A percentile compares a stretch with the other conserved stretches of the same genome.
Conservation (phyloP, 2,329 filamentous ascomycete genomes). For the Exophiala viscosa region DNA sequence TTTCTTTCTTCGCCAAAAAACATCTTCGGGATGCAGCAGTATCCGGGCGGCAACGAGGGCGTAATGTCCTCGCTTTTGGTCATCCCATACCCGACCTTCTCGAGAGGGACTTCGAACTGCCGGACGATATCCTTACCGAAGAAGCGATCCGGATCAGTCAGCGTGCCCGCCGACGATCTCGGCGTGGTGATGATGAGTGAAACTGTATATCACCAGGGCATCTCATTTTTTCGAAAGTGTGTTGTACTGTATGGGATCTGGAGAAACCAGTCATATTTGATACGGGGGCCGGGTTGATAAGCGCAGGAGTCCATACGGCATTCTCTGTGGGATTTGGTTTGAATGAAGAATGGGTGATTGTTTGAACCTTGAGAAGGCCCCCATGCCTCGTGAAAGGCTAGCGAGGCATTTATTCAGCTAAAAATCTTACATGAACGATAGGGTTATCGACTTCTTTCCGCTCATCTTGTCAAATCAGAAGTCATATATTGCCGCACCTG, state of each 20-base stretch:
- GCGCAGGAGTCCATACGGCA: too few relatives aligned
- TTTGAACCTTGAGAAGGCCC: too few relatives aligned
- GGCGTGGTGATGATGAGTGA: slow-evolving; percentile 21
- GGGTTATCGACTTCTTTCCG: too few relatives aligned
- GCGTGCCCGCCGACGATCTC: slow-evolving; percentile 27
- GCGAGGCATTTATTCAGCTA: too few relatives aligned
- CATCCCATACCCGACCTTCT: slow-evolving; percentile 69
- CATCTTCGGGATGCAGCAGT: slow-evolving; percentile 77
- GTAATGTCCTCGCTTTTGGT: slow-evolving; percentile 76
- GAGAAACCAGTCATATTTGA: too few relatives aligned
- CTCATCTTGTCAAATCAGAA: too few relatives aligned
- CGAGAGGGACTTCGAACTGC: slow-evolving; percentile 70
- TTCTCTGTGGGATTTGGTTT: too few relatives aligned
- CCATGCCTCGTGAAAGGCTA: too few relatives aligned
- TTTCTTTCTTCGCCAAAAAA: slow-evolving; percentile 79
- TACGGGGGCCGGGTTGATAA: too few relatives aligned
- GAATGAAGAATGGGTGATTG: too few relatives aligned
- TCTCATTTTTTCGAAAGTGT: background rate
- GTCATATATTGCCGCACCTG: too few relatives aligned
- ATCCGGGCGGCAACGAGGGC: slow-evolving; percentile 65
- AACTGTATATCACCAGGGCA: background rate
- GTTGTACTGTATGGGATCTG: slow-evolving; percentile 4
- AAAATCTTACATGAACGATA: too few relatives aligned
- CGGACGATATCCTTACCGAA: slow-evolving; percentile 54
- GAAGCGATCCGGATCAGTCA: slow-evolving; percentile 42